phyloP scores from a whole-genome alignment of 768 basidiomycete genomes.

The Phallus indusiatus region DNA sequence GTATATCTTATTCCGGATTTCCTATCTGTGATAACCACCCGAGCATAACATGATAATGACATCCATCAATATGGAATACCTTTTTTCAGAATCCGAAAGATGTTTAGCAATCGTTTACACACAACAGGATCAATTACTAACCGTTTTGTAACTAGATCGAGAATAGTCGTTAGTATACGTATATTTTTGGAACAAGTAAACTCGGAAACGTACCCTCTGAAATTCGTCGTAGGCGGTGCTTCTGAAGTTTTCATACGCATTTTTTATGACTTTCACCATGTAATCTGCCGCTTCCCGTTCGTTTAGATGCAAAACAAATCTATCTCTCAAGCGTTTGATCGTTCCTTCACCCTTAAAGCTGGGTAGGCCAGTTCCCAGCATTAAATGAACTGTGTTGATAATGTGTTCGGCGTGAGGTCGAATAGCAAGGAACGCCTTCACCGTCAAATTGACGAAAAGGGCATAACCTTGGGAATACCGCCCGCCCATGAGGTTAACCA shows the following conservation, averaged over 20 bases:
- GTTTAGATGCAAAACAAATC: conserved; percentile 73
- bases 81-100: neutral
- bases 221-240: conserved; percentile 95
- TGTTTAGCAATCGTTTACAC: neutral
- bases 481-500: conserved; percentile 97
- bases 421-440: conserved; percentile 94
- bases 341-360: conserved; percentile 96
- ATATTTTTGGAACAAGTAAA: neutral
- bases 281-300: conserved; percentile 91
- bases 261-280: conserved; percentile 82
- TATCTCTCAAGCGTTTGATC: conserved; percentile 75
- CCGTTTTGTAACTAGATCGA: conserved; percentile 37
- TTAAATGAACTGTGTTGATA: conserved; percentile 78
- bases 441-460: conserved; percentile 85
- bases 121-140: conserved; percentile 14
- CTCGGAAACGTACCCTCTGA: conserved; percentile 54
- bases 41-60: neutral
- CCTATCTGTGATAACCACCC: no score
- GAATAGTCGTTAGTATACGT: conserved; percentile 1
- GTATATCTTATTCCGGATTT: no score
- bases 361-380: conserved; percentile 91
- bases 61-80: conserved; percentile 6
- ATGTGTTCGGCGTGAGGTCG: conserved; percentile 92
- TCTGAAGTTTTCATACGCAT: conserved; percentile 91
- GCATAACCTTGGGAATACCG: conserved; percentile 89